Evolutionary conservation across 805 yeast genomes (phyloP).

Genomic region (Metschnikowia lunata): DNA sequence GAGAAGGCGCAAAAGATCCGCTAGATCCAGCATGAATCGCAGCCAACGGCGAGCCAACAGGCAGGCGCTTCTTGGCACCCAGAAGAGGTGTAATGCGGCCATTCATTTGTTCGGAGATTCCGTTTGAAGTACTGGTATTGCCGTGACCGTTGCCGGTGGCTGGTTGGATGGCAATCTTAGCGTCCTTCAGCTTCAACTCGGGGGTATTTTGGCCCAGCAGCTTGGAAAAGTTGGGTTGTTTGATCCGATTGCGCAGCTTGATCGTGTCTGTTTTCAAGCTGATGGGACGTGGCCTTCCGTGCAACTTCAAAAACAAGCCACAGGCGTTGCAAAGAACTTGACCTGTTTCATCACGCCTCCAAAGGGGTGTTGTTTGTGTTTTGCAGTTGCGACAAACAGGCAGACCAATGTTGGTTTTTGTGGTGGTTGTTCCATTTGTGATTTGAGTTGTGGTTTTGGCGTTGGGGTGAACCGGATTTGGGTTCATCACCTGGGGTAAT

Average conservation of each 20-base stretch:
- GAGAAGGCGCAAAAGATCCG: neutral
- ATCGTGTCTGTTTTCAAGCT: conserved; percentile 88
- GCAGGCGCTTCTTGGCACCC: conserved; percentile 12
- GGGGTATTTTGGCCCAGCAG: conserved; percentile 51
- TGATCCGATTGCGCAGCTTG: conserved; percentile 83
- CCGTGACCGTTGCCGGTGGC: neutral
- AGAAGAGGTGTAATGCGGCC: conserved; percentile 6
- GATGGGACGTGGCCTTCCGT: conserved; percentile 90
- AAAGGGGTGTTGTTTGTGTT: conserved; percentile 89
- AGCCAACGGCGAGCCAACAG: conserved; percentile 10
- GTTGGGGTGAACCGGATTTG: conserved; percentile 51
- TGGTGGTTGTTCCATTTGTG: conserved; percentile 59
- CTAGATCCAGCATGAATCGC: neutral
- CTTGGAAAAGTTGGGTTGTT: conserved; percentile 41
- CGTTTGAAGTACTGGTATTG: neutral
- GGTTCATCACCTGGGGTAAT: conserved; percentile 17
- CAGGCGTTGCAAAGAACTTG: conserved; percentile 91
- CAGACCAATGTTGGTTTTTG: conserved; percentile 55
- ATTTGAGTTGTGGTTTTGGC: conserved; percentile 58
- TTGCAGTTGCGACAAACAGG: conserved; percentile 87
- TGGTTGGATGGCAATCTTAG: conserved; percentile 14
- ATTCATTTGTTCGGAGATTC: neutral
- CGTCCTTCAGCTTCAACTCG: conserved; percentile 49
- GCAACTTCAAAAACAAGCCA: conserved; percentile 85
- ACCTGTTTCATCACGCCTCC: conserved; percentile 93